Base-by-base conservation (phyloP, 345 rosid genomes). In the Acer negundo region DNA sequence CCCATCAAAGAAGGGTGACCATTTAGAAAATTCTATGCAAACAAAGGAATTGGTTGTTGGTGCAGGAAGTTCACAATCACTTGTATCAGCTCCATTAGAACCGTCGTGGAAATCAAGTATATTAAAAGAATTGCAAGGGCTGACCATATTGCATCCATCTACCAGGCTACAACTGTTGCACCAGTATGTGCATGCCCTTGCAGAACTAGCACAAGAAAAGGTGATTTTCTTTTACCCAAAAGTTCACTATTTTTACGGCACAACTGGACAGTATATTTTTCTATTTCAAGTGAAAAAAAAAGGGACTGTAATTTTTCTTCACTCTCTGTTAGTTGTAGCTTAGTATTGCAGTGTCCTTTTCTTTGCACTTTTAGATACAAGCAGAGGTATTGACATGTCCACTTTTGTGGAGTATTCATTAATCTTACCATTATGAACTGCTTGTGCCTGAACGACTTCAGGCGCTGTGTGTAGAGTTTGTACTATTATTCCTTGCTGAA, bases 141-240 rank as follows among this genome's bases (percentile, higher is more conserved):
- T 82, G 49, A 77, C 90, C n/a, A 73, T 78, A 10, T 73, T 82
- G 74, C 86, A 86, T 84, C 96, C 93, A 53, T 88, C 93, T 74
- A 82, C 86, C 42, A 90, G 82, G 82, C 92, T 91, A 73, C 88
- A 79, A 59, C 71, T 87, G 67, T 76, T 93, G 74, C 84, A 79
- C 80, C 90, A 84, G 81, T 93, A 86, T 80, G 87, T 86, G 7
- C 76, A 73, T 76, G 86, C 83, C 73, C 86, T 91, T 63, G 75
- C 88, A 31, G 91, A 89, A 78, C 61, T 93, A 70, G 94, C 89
- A 58, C 82, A 81, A 56, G 93, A 87, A 78, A 86, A 91, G 95
- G 97, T 91, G 65, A 79, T 40, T 75, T 59, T n/a, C 22, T 17
- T 11, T 46, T 47, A 1, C n/a, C 11, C 19, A 9, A 31, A 84